Evolutionary conservation across 1,139 yeast species (phyloP).

Genomic region (Hyphopichia buzzinii): DNA sequence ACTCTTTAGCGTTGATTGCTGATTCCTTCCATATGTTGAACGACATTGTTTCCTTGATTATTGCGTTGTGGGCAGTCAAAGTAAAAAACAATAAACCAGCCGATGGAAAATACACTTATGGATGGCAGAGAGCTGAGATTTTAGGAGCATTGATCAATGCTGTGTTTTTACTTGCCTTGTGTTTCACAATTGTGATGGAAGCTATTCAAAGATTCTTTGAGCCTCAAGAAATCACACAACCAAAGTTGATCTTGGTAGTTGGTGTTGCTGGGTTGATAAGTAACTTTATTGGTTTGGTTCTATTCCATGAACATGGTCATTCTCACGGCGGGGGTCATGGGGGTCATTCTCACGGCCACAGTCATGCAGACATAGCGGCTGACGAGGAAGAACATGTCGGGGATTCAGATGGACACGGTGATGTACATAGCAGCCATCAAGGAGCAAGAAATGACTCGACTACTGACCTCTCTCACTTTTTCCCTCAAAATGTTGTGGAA

Average conservation of each 20-base stretch:
- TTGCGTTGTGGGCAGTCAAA: slow-evolving; percentile 95
- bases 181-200: slow-evolving; percentile 88
- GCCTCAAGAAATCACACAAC: slow-evolving; percentile 77
- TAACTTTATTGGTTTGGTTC: slow-evolving; percentile 75
- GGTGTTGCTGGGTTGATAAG: slow-evolving; percentile 82
- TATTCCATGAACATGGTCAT: slow-evolving; percentile 91
- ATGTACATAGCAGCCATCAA: slow-evolving; percentile 25
- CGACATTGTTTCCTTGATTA: slow-evolving; percentile 84
- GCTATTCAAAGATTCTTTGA: slow-evolving; percentile 86
- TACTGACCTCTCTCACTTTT: slow-evolving; percentile 30
- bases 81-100: slow-evolving; percentile 83
- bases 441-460: slow-evolving; percentile 14
- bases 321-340: slow-evolving; percentile 52
- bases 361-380: slow-evolving; percentile 17
- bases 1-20: slow-evolving; percentile 89
- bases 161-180: slow-evolving; percentile 85
- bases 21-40: slow-evolving; percentile 98
- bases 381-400: slow-evolving; percentile 26
- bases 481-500: slow-evolving; percentile 41
- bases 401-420: slow-evolving; percentile 15
- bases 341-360: slow-evolving; percentile 17
- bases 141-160: slow-evolving; percentile 93
- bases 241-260: slow-evolving; percentile 74
- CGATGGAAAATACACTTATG: slow-evolving; percentile 87
- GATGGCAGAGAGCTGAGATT: slow-evolving; percentile 96